A percentile compares a stretch with the other conserved stretches of the same genome.
Evolutionary conservation across 805 yeast genomes (phyloP).

Genomic region (Kodamaea fukazawae): DNA sequence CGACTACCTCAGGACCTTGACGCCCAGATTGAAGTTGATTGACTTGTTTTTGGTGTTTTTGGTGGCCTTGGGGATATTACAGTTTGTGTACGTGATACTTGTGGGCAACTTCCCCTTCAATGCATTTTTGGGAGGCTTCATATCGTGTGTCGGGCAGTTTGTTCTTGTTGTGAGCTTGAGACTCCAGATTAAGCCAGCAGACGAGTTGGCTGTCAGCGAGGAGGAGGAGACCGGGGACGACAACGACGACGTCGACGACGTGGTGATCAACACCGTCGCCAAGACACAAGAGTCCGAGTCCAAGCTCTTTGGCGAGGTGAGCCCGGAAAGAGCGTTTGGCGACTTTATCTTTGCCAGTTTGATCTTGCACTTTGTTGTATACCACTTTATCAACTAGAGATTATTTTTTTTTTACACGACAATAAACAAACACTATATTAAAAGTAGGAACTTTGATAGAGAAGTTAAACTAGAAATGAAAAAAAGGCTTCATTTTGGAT

Average conservation of each 20-base stretch:
- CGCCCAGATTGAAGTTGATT: conserved; percentile 58
- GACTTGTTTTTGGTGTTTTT: conserved; percentile 76
- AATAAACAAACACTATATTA: too few species aligned
- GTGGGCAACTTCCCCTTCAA: conserved; percentile 95
- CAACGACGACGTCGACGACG: neutral
- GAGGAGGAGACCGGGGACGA: conserved; percentile 9
- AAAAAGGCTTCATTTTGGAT: too few species aligned
- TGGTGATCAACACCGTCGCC: neutral
- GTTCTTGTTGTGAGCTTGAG: conserved; percentile 82
- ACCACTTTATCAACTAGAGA: conserved; percentile 79
- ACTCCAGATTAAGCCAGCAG: conserved; percentile 58
- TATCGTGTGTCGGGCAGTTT: conserved; percentile 91
- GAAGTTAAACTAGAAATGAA: too few species aligned
- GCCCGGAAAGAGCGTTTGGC: conserved; percentile 67
- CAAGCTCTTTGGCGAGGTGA: conserved; percentile 17
- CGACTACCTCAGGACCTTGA: conserved; percentile 33
- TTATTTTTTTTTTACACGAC: too few species aligned
- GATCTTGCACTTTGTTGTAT: conserved; percentile 81
- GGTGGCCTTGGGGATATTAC: conserved; percentile 71
- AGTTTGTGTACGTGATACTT: conserved; percentile 70
- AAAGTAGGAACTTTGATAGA: too few species aligned
- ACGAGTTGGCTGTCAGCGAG: too few species aligned
- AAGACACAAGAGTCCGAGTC: neutral
- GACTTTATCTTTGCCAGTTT: conserved; percentile 87
- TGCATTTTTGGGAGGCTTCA: conserved; percentile 92